These are phyloP conservation scores for Rhodotorula sp. DNA, from an alignment of 1,284 basidiomycete species.

Conservation along the genomic window DNA sequence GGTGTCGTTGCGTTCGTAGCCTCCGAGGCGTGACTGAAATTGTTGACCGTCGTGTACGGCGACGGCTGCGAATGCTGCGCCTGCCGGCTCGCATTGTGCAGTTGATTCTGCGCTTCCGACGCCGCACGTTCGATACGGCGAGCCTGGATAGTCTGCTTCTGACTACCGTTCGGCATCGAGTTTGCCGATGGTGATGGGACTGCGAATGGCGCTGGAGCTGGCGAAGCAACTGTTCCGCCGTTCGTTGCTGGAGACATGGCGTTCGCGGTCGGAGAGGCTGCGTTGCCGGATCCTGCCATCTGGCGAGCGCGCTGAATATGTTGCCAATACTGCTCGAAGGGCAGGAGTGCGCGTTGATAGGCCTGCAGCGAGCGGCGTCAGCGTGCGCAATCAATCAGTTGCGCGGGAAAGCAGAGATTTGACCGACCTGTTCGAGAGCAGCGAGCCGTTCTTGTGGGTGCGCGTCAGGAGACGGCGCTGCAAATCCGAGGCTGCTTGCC, in stretches of 20 bases:
- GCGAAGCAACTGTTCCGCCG: background rate
- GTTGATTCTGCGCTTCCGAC: background rate
- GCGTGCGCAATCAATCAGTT: background rate
- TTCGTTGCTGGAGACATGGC: background rate
- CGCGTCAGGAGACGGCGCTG: background rate
- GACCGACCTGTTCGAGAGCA: constrained; percentile 4
- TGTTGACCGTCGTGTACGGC: background rate
- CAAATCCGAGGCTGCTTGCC: constrained; percentile 14
- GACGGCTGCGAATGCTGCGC: background rate
- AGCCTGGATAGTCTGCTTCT: constrained; percentile 18
- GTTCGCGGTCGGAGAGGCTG: background rate
- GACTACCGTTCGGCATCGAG: background rate
- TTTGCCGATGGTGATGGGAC: background rate
- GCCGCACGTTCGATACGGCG: background rate
- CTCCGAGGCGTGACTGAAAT: too few species aligned
- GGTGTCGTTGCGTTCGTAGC: too few species aligned
- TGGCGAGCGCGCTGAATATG: constrained; percentile 11
- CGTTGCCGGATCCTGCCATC: background rate
- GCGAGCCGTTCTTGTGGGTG: constrained; percentile 15
- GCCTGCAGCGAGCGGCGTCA: constrained; percentile 9
- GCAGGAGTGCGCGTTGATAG: constrained; percentile 24
- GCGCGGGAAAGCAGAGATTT: too few species aligned
- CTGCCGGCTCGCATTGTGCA: background rate
- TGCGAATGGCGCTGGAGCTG: background rate
- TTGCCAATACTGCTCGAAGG: constrained; percentile 33